These are phyloP conservation scores for Inonotus obliquus DNA, from an alignment of 1,284 basidiomycete species.

Conservation along the genomic window DNA sequence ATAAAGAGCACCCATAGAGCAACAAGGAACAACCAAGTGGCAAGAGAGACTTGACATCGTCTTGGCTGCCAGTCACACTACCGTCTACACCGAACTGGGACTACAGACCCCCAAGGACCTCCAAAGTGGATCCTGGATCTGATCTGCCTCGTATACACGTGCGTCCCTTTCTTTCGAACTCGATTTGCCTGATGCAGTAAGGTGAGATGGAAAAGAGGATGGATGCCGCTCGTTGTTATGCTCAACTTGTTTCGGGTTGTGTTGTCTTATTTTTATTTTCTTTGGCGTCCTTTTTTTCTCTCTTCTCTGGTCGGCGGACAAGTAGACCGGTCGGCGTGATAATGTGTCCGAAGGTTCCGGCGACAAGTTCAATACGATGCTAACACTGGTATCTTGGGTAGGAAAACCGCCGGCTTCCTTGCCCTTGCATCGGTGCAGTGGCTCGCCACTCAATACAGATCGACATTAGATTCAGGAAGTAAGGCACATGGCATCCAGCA, in stretches of 20 bases:
- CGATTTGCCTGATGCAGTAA: constrained; percentile 6
- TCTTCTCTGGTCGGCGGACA: neutral
- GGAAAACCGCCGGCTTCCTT: neutral
- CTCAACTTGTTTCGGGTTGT: neutral
- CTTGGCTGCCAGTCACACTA: neutral
- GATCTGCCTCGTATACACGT: constrained; percentile 13
- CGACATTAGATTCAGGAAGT: too few relatives aligned
- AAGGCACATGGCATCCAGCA: neutral
- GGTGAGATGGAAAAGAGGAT: neutral
- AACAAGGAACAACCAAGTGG: neutral
- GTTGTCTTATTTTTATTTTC: too few relatives aligned
- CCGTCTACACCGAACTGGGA: neutral
- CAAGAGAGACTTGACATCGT: neutral
- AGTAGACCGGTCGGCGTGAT: neutral
- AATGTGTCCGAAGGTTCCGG: neutral
- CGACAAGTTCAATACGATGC: neutral
- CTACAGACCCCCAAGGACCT: neutral
- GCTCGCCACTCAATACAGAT: neutral
- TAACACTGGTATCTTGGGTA: neutral
- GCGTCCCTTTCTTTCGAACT: neutral
- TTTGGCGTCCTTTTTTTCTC: neutral
- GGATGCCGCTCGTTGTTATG: neutral
- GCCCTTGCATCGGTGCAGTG: neutral
- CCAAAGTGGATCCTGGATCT: constrained; percentile 20
- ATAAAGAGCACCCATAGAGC: neutral